Percentiles rank a stretch among this genome's conserved stretches.
Conservation (phyloP, 73 alveolate species). For the Paraurostyla sp. region DNA sequence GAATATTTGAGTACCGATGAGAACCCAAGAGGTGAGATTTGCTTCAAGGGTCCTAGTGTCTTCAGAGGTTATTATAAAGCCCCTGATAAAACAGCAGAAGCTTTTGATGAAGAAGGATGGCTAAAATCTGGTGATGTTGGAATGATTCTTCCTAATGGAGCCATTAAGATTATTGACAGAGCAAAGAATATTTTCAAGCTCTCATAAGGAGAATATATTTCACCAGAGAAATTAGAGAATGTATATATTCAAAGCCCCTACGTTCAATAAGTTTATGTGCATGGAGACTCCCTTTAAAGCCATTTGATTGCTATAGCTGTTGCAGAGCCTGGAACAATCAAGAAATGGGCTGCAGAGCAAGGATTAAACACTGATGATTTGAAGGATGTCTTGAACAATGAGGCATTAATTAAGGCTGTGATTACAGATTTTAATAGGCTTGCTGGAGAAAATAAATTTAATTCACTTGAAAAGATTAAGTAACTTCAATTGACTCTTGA, state of each 20-base stretch:
- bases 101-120: conserved; percentile 83
- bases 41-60: conserved; percentile 75
- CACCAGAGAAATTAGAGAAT: conserved; percentile 80
- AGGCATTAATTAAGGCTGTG: neutral
- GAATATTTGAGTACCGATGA: conserved; percentile 81
- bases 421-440: too few relatives aligned
- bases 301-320: conserved; percentile 74
- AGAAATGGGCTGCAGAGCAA: conserved; percentile 59
- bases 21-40: conserved; percentile 86
- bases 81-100: conserved; percentile 72
- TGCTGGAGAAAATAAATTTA: conserved; percentile 40
- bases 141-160: conserved; percentile 79
- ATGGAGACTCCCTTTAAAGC: conserved; percentile 77
- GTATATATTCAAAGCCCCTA: conserved; percentile 46
- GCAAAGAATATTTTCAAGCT: too few relatives aligned
- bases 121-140: conserved; percentile 87
- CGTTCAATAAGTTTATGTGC: conserved; percentile 70
- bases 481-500: conserved; percentile 63
- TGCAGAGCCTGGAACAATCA: conserved; percentile 71
- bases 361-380: neutral
- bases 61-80: conserved; percentile 82
- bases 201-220: conserved; percentile 85
- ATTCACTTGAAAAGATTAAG: conserved; percentile 58
- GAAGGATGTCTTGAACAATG: neutral
- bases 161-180: conserved; percentile 93